Evolutionary conservation across 176 grass and related monocot species (phyloP).

Genomic region (Bonia amplexicaulis): DNA sequence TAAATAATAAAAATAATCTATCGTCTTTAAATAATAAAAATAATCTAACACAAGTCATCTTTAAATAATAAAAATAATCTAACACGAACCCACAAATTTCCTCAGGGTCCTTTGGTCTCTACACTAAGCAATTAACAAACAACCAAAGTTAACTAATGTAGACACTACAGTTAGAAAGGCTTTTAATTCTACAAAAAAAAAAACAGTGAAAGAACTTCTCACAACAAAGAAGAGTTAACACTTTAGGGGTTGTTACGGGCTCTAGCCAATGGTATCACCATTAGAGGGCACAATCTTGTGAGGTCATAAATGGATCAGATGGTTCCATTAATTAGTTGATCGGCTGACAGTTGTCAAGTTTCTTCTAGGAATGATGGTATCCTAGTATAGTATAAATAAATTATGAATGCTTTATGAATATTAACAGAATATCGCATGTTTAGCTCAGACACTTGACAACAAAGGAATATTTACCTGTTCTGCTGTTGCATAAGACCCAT

Average conservation of each 20-base stretch:
- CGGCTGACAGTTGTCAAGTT: neutral
- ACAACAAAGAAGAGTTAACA: neutral
- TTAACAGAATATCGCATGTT: constrained; percentile 6
- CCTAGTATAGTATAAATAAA: neutral
- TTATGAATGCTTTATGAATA: neutral
- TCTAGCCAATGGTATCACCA: neutral
- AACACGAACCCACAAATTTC: neutral
- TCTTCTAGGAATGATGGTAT: neutral
- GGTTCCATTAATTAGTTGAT: neutral
- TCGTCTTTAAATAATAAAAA: neutral
- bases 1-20: constrained; percentile 7
- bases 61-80: neutral
- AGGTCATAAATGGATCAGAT: neutral
- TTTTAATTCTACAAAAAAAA: neutral
- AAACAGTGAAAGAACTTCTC: neutral
- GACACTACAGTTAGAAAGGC: neutral
- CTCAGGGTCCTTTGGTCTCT: neutral
- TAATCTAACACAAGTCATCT: neutral
- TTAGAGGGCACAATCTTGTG: neutral
- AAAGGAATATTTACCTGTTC: constrained; percentile 80
- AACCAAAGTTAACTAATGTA: neutral
- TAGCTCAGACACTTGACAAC: neutral
- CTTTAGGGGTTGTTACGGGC: neutral
- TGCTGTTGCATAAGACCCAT: constrained; percentile 87
- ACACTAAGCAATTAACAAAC: neutral